Conservation (phyloP, 2,329 filamentous ascomycete genomes). For the Metarhizium humberi region DNA sequence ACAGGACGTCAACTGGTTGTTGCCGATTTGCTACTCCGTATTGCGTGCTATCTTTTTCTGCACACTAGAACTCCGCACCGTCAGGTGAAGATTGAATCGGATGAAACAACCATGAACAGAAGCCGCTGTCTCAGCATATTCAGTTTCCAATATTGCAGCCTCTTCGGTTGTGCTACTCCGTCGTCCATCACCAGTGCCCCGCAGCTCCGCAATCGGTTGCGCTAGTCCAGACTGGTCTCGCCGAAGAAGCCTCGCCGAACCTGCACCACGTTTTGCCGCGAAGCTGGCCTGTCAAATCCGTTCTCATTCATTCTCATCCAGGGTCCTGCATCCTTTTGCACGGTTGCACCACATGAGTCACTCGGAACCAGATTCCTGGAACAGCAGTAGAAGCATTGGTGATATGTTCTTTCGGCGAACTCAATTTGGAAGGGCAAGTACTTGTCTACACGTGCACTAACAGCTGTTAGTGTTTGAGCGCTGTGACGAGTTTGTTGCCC, state of each 20-base stretch:
- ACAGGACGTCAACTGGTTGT: too few relatives aligned
- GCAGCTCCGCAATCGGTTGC: background rate
- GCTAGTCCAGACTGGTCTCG: conserved; percentile 8
- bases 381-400: background rate
- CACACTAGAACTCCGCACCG: too few relatives aligned
- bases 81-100: too few relatives aligned
- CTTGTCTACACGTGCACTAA: background rate
- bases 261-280: too few relatives aligned
- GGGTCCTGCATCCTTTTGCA: background rate
- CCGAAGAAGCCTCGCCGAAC: background rate
- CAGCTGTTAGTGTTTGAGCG: background rate
- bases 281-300: too few relatives aligned
- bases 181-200: too few relatives aligned
- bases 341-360: background rate
- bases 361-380: background rate
- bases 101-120: too few relatives aligned
- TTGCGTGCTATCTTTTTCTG: too few relatives aligned
- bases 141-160: too few relatives aligned
- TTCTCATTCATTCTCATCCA: background rate
- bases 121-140: too few relatives aligned
- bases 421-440: background rate
- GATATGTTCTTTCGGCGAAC: background rate
- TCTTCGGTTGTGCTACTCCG: too few relatives aligned
- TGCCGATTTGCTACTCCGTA: too few relatives aligned
- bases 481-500: background rate